Evolutionary conservation across 768 basidiomycete genomes (phyloP), one percentile per base, ranked within the genome.

Genomic region (Podaxis sp.): DNA sequence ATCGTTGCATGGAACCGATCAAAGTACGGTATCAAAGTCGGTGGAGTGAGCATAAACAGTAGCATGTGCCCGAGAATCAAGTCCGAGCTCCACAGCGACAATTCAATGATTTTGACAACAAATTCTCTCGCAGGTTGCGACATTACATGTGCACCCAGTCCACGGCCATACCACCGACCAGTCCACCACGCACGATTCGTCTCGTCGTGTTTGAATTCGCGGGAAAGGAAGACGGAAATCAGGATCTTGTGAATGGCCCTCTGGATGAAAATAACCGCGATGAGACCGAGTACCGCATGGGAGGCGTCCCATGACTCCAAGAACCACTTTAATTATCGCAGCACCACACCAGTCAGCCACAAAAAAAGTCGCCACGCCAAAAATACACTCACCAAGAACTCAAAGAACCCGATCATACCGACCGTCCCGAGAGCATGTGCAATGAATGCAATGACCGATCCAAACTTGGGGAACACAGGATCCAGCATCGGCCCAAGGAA

Each of bases 151-250:
- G 84, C 69, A 46, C 96, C 95, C 25, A 99, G 82, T 3, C 94
- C 94, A 54, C 95, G 88, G 46, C 95, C 95, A 72, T 95, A 96
- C 97, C 97, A 98, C 70, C 88, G 81, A 50, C 95, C 95, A 35
- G 95, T 96, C 97, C 97, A 99, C 96, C 96, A 99, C 5, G 95
- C 95, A 27, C 93, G 83, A 76, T 98, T 98, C 37, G 93, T 95
- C 75, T 98, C 95, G 71, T 99, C 97, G 71, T 98, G 95, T 78
- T 99, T 99, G 84, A 97, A 97, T 74, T 99, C 97, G 64, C 97
- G 90, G 42, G 95, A 90, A 38, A 98, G 78, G 84, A 95, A 94
- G 62, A 96, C 89, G 0, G 95, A 81, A 69, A 99, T 98, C 59
- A 97, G 78, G 61, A 94, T 81, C 81, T 98, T 98, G 84, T 95